Base-by-base conservation (phyloP, 192 early-diverging fungal genomes). In the Podila minutissima region DNA sequence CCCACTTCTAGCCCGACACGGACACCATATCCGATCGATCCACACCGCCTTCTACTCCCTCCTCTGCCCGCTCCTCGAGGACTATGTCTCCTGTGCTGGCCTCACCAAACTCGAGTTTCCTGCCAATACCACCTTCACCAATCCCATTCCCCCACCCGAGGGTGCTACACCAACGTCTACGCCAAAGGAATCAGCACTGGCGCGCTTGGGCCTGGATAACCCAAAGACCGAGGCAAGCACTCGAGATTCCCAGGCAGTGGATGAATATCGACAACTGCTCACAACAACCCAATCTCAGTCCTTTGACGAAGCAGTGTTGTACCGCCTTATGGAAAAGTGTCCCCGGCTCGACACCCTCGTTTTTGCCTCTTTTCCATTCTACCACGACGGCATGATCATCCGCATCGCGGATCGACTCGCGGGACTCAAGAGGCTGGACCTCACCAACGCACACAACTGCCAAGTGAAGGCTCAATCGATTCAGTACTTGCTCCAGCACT, bases 281-380 rank as follows among this genome's bases (percentile, higher is more conserved):
- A 46, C 41, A 46, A 11, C 12, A 8, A 46, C 35, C 10, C 53
- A 55, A 7, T 19, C 63, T 6, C 65, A 66, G 0, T 24, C 67
- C 49, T 72, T 79, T 50, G 61, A 79, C 20, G 76, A 68, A 32
- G 20, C 35, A 3, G 17, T 72, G 29, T 17, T 79, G 19, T 33
- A 68, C 26, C 13, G 17, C 3, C 17, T 79, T n/a, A 53, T 79
- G 59, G 38, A 24, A 53, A 79, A 72, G 51, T 33, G 65, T 37
- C 61, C 65, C 0, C 64, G 70, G 22, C 55, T 79, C 22, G 41
- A 66, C 2, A 24, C 41, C 13, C 69, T 79, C 53, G 32, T 29
- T 0, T 63, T 72, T 65, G 61, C 31, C 12, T 61, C 69, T 5
- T 79, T 79, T 20, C 76, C 76, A 15, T 79, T 79, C 46, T 65